These are phyloP conservation scores for Barbarea vulgaris DNA, from an alignment of 345 rosid genomes.

Conservation along the genomic window DNA sequence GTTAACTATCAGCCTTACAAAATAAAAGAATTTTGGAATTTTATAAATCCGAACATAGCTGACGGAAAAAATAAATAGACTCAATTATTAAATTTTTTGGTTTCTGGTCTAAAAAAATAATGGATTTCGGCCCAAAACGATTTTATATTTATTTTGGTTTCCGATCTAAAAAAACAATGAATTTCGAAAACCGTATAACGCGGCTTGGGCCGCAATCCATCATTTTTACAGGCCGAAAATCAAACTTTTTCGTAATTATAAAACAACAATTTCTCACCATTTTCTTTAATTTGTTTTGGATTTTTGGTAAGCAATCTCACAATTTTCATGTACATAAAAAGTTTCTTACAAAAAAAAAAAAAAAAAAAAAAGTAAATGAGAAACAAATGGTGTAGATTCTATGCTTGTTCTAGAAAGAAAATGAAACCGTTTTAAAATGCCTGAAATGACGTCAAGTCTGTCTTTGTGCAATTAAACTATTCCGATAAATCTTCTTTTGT, in stretches of 20 bases:
- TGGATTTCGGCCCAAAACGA: not conserved
- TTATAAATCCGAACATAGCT: not conserved
- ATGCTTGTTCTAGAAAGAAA: not conserved
- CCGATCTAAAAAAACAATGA: too few relatives aligned
- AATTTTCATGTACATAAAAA: not conserved
- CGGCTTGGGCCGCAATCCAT: not conserved
- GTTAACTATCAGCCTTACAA: not conserved
- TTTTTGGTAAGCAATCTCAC: not conserved
- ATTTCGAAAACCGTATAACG: too few relatives aligned
- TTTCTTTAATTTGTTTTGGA: too few relatives aligned
- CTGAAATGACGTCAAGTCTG: constrained; percentile 27
- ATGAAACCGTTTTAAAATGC: constrained; percentile 15
- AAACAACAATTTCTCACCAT: not conserved
- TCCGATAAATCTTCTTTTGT: not conserved
- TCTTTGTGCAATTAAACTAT: constrained; percentile 23
- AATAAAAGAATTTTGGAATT: not conserved
- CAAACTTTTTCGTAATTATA: too few relatives aligned
- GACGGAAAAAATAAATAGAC: not conserved
- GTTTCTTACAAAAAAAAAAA: not conserved
- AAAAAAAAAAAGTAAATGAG: not conserved
- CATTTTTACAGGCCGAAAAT: not conserved
- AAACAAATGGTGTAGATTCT: constrained; percentile 20
- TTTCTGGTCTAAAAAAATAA: too few relatives aligned
- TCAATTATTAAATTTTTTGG: too few relatives aligned
- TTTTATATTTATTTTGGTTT: too few relatives aligned